Conservation (phyloP, 2,329 filamentous ascomycete species). For the Paraphaeosphaeria minitans region DNA sequence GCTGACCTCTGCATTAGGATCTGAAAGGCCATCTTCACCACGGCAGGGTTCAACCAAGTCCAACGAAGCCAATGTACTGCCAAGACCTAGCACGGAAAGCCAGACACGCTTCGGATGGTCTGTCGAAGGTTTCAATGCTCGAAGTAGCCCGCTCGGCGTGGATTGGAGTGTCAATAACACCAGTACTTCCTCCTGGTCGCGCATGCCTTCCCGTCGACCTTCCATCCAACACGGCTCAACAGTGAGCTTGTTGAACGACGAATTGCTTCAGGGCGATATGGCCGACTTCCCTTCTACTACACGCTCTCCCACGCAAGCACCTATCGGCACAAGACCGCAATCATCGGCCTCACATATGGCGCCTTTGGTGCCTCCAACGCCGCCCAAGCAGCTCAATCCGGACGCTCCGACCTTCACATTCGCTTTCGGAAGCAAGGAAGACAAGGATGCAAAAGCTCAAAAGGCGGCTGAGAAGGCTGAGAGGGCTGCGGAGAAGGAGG, state of each 20-base stretch:
- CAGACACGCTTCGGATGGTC: constrained; percentile 48
- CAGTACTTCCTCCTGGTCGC: constrained; percentile 65
- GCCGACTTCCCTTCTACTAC: constrained; percentile 56
- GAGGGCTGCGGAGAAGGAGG: constrained; percentile 44
- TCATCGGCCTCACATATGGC: constrained; percentile 57
- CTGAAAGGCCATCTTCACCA: constrained; percentile 56
- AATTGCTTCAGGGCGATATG: constrained; percentile 56
- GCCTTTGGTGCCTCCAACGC: constrained; percentile 54
- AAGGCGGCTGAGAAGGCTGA: constrained; percentile 41
- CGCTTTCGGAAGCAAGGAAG: constrained; percentile 55
- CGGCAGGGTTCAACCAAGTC: constrained; percentile 73
- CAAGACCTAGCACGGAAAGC: constrained; percentile 46
- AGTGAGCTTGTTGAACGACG: constrained; percentile 62
- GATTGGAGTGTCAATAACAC: constrained; percentile 46
- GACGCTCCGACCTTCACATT: constrained; percentile 86
- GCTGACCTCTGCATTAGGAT: constrained; percentile 50
- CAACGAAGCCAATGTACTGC: constrained; percentile 39
- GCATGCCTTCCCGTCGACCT: constrained; percentile 78
- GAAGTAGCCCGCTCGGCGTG: constrained; percentile 51
- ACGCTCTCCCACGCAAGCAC: constrained; percentile 61
- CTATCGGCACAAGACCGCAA: constrained; percentile 80
- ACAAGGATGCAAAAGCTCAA: constrained; percentile 41
- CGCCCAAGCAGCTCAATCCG: constrained; percentile 71
- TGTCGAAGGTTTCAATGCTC: constrained; percentile 44
- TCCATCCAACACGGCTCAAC: constrained; percentile 80